Percentiles rank a stretch among this genome's conserved stretches.
Evolutionary conservation across 306 rosid species (phyloP).

Genomic region (Lagenaria siceraria): DNA sequence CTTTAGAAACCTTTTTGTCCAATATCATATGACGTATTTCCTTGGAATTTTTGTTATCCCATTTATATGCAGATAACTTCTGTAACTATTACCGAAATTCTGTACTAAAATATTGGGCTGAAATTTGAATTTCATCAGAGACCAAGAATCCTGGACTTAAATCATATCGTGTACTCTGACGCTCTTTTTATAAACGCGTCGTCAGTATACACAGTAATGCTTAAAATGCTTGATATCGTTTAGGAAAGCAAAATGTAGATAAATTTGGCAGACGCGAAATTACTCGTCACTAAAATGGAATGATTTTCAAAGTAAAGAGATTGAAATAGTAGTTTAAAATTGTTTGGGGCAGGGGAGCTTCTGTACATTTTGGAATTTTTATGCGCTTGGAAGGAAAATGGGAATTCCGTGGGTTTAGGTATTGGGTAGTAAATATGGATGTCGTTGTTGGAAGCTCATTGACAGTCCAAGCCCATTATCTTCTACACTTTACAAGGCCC

Average conservation of each 20-base stretch:
- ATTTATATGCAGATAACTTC: neutral
- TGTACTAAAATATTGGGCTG: neutral
- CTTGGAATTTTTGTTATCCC: neutral
- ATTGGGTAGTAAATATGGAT: neutral
- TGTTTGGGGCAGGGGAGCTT: too few relatives aligned
- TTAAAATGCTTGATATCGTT: too few relatives aligned
- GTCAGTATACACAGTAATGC: neutral
- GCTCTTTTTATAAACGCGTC: neutral
- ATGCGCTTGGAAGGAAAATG: neutral
- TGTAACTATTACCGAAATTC: neutral
- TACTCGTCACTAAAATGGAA: too few relatives aligned
- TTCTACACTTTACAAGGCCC: too few relatives aligned
- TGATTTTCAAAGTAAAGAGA: too few relatives aligned
- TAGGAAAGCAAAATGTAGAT: too few relatives aligned
- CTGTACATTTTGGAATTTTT: too few relatives aligned
- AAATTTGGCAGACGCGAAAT: too few relatives aligned
- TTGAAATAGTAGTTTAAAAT: too few relatives aligned
- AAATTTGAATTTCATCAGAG: neutral
- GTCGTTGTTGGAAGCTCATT: neutral
- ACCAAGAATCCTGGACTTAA: neutral
- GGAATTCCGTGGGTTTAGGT: neutral
- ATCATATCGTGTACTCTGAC: neutral
- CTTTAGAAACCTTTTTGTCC: neutral
- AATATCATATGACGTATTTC: neutral
- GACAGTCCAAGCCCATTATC: too few relatives aligned